A percentile compares a stretch with the other conserved stretches of the same genome.
These are phyloP conservation scores for Saturnispora saitoi DNA, from an alignment of 805 yeast genomes.

Conservation along the genomic window DNA sequence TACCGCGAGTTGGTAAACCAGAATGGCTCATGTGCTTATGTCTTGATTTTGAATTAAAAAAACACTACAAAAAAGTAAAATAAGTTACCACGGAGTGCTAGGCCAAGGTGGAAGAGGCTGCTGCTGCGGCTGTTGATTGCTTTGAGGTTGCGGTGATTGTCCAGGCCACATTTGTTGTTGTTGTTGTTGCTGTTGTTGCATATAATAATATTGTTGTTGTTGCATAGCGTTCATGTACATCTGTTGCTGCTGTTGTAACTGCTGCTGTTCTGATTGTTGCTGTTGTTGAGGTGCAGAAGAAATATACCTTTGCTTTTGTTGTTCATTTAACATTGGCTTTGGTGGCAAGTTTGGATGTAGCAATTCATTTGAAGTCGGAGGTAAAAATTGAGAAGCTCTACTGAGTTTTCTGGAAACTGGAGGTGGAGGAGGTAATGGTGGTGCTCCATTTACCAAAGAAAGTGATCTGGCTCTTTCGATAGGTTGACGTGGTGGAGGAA, in stretches of 20 bases:
- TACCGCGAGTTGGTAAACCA: not conserved
- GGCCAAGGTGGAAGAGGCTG: slow-evolving; percentile 3
- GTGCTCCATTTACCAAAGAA: slow-evolving; percentile 14
- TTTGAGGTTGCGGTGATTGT: not conserved
- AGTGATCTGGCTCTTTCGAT: slow-evolving; percentile 10
- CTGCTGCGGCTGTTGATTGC: not conserved
- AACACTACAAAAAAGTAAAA: not conserved
- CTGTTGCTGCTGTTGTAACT: slow-evolving; percentile 15
- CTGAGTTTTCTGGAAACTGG: slow-evolving; percentile 24
- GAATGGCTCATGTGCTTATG: not conserved
- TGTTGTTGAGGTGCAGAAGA: slow-evolving; percentile 15
- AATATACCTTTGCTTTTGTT: slow-evolving; percentile 24
- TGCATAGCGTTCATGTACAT: slow-evolving; percentile 6
- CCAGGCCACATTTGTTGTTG: slow-evolving; percentile 1
- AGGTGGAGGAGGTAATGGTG: slow-evolving; percentile 26
- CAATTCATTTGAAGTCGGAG: not conserved
- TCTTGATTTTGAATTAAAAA: not conserved
- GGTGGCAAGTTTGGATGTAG: slow-evolving; percentile 24
- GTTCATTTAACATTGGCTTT: slow-evolving; percentile 23
- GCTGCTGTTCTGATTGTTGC: slow-evolving; percentile 15
- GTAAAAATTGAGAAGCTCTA: slow-evolving; percentile 16
- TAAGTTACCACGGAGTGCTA: slow-evolving; percentile 1
- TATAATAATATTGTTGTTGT: slow-evolving; percentile 6
- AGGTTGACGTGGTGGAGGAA: slow-evolving; percentile 21
- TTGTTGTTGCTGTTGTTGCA: slow-evolving; percentile 2